A percentile compares a stretch with the other conserved stretches of the same genome.
Evolutionary conservation across 805 yeast species (phyloP).

Genomic region (Candida insectalens): DNA sequence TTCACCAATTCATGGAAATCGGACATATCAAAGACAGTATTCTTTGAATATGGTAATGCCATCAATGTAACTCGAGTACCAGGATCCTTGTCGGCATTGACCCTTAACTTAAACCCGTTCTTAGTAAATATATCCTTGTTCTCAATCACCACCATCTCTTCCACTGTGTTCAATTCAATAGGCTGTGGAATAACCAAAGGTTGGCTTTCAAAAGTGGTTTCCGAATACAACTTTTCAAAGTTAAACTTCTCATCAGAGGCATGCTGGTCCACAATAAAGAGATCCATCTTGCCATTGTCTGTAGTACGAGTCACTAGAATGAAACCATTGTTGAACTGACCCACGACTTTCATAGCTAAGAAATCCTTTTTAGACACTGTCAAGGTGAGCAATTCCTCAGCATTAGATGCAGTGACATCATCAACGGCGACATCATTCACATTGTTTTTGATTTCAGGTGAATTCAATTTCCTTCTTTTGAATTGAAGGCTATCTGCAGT

Average conservation of each 20-base stretch:
- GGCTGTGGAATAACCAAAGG: slow-evolving; percentile 50
- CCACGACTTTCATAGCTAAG: slow-evolving; percentile 64
- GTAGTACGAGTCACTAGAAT: slow-evolving; percentile 57
- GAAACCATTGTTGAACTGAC: slow-evolving; percentile 94
- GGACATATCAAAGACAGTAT: slow-evolving; percentile 50
- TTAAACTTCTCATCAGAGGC: slow-evolving; percentile 95
- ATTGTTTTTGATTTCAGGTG: slow-evolving; percentile 1
- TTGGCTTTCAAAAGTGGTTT: slow-evolving; percentile 56
- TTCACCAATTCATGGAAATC: slow-evolving; percentile 77
- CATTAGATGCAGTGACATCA: slow-evolving; percentile 38
- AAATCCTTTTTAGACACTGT: slow-evolving; percentile 69
- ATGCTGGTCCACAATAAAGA: slow-evolving; percentile 92
- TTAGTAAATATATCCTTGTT: slow-evolving; percentile 44
- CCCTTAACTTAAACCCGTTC: slow-evolving; percentile 66
- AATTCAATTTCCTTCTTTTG: background rate
- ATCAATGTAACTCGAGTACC: slow-evolving; percentile 47
- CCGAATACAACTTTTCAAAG: slow-evolving; percentile 59
- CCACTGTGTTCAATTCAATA: slow-evolving; percentile 65
- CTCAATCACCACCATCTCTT: slow-evolving; percentile 63
- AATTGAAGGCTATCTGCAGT: background rate
- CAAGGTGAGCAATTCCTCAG: slow-evolving; percentile 49
- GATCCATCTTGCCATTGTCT: slow-evolving; percentile 30
- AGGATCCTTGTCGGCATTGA: slow-evolving; percentile 41
- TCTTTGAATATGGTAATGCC: slow-evolving; percentile 68
- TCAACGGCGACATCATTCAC: slow-evolving; percentile 15